Conservation (phyloP, 1,139 yeast genomes). For the Kodamaea derodonti region DNA sequence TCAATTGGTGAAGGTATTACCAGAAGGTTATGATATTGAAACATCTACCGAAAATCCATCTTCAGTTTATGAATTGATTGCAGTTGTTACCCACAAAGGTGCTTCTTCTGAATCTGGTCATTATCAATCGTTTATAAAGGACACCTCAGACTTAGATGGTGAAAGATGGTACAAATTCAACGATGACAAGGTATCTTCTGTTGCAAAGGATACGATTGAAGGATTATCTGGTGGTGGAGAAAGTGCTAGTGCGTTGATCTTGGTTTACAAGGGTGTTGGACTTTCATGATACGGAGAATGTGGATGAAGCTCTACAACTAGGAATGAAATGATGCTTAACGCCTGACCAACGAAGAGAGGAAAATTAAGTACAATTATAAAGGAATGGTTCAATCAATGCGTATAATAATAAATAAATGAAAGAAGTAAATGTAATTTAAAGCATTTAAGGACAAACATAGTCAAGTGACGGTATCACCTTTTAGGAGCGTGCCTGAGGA, state of each 20-base stretch:
- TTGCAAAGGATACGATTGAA: conserved; percentile 76
- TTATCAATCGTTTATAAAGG: conserved; percentile 84
- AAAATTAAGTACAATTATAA: too few relatives aligned
- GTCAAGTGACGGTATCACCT: too few relatives aligned
- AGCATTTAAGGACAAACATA: too few relatives aligned
- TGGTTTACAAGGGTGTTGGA: conserved; percentile 80
- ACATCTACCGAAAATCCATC: conserved; percentile 76
- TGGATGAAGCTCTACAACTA: too few relatives aligned
- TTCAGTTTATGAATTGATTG: conserved; percentile 76
- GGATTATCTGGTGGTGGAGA: conserved; percentile 96
- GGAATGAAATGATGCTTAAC: too few relatives aligned
- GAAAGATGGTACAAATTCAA: conserved; percentile 91
- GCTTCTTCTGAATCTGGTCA: conserved; percentile 97
- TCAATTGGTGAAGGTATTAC: conserved; percentile 39
- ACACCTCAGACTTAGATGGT: conserved; percentile 59
- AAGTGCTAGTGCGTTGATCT: conserved; percentile 88
- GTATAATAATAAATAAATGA: too few relatives aligned
- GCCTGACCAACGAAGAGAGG: too few relatives aligned
- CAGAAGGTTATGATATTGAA: conserved; percentile 26
- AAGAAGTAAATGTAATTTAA: too few relatives aligned
- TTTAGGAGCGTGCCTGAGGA: too few relatives aligned
- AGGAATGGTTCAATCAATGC: too few relatives aligned
- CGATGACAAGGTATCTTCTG: conserved; percentile 83
- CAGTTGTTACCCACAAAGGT: conserved; percentile 91
- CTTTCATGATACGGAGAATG: too few relatives aligned